Evolutionary conservation across 768 basidiomycete species (phyloP).

Genomic region (Paxillus ammoniavirescens): DNA sequence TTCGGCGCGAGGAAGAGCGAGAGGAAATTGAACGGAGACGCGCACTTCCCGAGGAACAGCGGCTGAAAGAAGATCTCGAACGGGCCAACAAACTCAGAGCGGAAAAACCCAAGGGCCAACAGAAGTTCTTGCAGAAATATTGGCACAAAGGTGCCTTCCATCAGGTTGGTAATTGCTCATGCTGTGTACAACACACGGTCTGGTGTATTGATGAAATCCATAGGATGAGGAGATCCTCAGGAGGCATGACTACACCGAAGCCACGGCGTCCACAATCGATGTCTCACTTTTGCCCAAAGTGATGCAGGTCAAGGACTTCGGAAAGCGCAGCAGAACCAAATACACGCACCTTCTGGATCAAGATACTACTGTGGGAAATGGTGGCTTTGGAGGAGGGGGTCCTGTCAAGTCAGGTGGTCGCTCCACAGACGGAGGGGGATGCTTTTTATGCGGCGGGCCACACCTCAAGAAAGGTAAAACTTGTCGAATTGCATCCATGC

Average conservation of each 20-base stretch:
- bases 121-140: constrained; percentile 95
- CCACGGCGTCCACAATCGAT: constrained; percentile 86
- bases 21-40: constrained; percentile 91
- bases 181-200: constrained; percentile 3
- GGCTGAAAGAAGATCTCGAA: constrained; percentile 90
- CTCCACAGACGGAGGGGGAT: constrained; percentile 61
- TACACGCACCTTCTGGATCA: constrained; percentile 96
- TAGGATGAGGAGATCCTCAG: constrained; percentile 88
- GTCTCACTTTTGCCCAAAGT: constrained; percentile 87
- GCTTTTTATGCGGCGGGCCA: constrained; percentile 92
- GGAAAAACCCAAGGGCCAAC: constrained; percentile 87
- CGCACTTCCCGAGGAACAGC: constrained; percentile 90
- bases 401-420: constrained; percentile 56
- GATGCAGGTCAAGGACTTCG: constrained; percentile 97
- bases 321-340: constrained; percentile 89
- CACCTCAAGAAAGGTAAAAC: constrained; percentile 84
- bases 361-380: constrained; percentile 71
- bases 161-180: constrained; percentile 53
- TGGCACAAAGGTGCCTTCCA: constrained; percentile 99
- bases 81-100: constrained; percentile 77
- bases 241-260: constrained; percentile 83
- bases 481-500: not conserved
- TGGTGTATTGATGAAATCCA: constrained; percentile 17
- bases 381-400: constrained; percentile 64
- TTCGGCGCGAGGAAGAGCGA: constrained; percentile 77